phyloP scores from a whole-genome alignment of 192 early-diverging fungal genomes.

The Dissophora globulifera region DNA sequence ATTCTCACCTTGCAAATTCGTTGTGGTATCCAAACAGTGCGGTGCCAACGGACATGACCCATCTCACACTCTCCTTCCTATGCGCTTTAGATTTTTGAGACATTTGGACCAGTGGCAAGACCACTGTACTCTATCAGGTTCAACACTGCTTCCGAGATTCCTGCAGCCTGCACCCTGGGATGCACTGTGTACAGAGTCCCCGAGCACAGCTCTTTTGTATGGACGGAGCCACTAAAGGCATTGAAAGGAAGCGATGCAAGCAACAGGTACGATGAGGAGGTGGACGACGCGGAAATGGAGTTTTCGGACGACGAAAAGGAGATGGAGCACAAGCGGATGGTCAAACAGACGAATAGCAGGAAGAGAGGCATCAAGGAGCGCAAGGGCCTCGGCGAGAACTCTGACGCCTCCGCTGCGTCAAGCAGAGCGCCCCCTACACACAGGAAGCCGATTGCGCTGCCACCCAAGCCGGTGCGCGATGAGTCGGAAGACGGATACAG shows the following conservation, averaged over 20 bases:
- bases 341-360: slow-evolving; percentile 60
- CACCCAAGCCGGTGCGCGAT: slow-evolving; percentile 19
- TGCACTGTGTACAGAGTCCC: slow-evolving; percentile 71
- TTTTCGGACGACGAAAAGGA: slow-evolving; percentile 98
- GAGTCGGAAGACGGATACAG: slow-evolving; percentile 39
- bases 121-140: slow-evolving; percentile 90
- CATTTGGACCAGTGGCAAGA: slow-evolving; percentile 87
- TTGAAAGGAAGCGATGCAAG: slow-evolving; percentile 92
- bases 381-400: slow-evolving; percentile 1
- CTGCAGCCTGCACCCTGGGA: slow-evolving; percentile 56
- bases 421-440: too few species aligned
- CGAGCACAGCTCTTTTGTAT: slow-evolving; percentile 71
- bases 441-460: slow-evolving; percentile 34
- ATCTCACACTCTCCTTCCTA: slow-evolving; percentile 17
- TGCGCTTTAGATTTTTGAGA: slow-evolving; percentile 77
- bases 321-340: slow-evolving; percentile 58
- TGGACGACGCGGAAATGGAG: slow-evolving; percentile 81
- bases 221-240: slow-evolving; percentile 68
- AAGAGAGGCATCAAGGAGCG: slow-evolving; percentile 31
- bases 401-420: slow-evolving; percentile 27
- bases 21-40: too few species aligned
- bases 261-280: slow-evolving; percentile 94
- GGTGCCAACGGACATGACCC: too few species aligned
- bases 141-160: slow-evolving; percentile 69
- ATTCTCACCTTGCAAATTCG: too few species aligned